phyloP scores from a whole-genome alignment of 345 rosid species.

The Populus alba region DNA sequence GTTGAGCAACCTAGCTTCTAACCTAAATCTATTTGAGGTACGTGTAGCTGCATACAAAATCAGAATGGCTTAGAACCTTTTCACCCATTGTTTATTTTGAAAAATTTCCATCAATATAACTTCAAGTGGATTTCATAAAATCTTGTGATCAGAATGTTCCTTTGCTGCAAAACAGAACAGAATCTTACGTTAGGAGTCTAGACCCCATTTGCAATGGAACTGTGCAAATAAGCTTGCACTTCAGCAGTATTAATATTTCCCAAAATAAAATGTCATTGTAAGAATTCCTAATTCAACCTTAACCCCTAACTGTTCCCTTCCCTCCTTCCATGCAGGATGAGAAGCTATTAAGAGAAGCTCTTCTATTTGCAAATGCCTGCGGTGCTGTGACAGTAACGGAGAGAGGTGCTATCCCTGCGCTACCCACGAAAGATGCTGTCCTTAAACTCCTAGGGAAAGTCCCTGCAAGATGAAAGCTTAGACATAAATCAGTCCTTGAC shows the following conservation, averaged over 20 bases:
- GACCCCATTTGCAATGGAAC: not conserved
- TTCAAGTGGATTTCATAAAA: not conserved
- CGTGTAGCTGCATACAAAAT: not conserved
- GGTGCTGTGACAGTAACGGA: constrained; percentile 83
- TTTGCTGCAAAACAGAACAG: not conserved
- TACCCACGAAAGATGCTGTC: constrained; percentile 74
- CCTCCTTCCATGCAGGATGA: constrained; percentile 54
- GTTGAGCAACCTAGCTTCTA: constrained; percentile 32
- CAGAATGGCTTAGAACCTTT: not conserved
- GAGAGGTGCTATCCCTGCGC: constrained; percentile 93
- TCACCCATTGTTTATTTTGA: not conserved
- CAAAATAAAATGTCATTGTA: too few relatives aligned
- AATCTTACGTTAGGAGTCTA: not conserved
- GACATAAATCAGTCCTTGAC: not conserved
- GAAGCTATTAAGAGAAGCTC: constrained; percentile 66
- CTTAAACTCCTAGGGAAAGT: constrained; percentile 38
- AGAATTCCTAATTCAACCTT: not conserved
- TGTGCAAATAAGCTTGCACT: too few relatives aligned
- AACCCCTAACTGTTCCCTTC: not conserved
- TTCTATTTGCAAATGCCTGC: constrained; percentile 76
- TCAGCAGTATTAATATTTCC: not conserved
- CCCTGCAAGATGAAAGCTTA: not conserved
- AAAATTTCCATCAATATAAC: not conserved
- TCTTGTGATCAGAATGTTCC: not conserved
- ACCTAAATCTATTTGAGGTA: constrained; percentile 28